Evolutionary conservation across 768 basidiomycete genomes (phyloP).

Genomic region (Neoboletus brunneissimus): DNA sequence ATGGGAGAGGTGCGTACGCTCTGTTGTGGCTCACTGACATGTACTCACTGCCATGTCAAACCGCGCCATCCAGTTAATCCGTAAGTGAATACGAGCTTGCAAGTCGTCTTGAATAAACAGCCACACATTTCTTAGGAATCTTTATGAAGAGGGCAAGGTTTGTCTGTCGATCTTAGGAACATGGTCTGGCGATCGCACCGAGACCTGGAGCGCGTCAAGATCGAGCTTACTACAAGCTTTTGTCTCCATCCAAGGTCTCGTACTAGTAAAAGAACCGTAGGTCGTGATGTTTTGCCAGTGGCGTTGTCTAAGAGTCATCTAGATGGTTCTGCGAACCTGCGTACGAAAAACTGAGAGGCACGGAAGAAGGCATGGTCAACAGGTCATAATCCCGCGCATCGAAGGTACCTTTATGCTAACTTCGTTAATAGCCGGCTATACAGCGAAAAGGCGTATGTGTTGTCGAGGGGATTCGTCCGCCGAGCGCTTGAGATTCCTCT

Average conservation of each 20-base stretch:
- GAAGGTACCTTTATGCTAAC: neutral
- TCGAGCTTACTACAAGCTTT: constrained; percentile 90
- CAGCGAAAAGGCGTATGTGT: constrained; percentile 89
- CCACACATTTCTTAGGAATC: constrained; percentile 50
- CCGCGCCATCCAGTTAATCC: constrained; percentile 53
- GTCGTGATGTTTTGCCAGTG: constrained; percentile 30
- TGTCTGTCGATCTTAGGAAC: constrained; percentile 90
- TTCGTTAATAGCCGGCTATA: constrained; percentile 71
- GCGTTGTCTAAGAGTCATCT: constrained; percentile 6
- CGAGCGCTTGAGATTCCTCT: constrained; percentile 81
- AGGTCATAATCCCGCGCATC: constrained; percentile 44
- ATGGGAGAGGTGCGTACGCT: constrained; percentile 55
- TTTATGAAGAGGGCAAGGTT: constrained; percentile 95
- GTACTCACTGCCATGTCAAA: neutral
- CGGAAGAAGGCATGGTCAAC: constrained; percentile 85
- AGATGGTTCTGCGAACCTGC: constrained; percentile 94
- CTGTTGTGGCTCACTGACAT: neutral
- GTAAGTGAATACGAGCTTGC: constrained; percentile 41
- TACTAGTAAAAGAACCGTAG: constrained; percentile 89
- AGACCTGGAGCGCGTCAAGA: constrained; percentile 81
- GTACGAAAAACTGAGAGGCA: constrained; percentile 88
- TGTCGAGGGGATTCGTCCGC: constrained; percentile 87
- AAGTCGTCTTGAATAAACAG: neutral
- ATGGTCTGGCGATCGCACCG: constrained; percentile 85
- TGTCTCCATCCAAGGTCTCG: constrained; percentile 91